phyloP scores from a whole-genome alignment of 345 rosid genomes.

The Populus ilicifolia region DNA sequence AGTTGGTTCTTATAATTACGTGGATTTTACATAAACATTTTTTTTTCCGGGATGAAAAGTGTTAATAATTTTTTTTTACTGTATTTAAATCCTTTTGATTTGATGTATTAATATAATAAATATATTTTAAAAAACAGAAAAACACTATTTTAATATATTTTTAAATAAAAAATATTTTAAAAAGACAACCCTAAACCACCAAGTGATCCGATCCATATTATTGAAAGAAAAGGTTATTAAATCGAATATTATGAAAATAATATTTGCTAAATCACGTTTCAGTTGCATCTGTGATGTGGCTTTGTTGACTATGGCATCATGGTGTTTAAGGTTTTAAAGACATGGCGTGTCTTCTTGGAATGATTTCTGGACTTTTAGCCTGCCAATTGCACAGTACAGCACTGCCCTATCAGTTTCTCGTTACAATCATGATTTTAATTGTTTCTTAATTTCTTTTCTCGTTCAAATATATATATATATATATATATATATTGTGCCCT shows the following conservation, averaged over 20 bases:
- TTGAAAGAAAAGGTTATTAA: neutral
- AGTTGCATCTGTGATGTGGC: neutral
- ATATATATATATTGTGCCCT: neutral
- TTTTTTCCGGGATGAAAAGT: no score
- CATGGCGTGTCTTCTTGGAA: neutral
- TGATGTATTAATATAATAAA: no score
- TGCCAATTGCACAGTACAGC: neutral
- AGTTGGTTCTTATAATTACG: neutral
- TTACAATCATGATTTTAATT: neutral
- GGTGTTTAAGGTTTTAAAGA: neutral
- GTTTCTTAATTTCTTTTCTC: neutral
- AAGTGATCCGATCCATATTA: no score
- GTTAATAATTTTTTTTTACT: no score
- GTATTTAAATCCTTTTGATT: no score
- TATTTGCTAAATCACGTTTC: neutral
- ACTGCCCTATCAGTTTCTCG: neutral
- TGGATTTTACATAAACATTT: no score
- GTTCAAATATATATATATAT: neutral
- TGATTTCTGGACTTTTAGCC: neutral
- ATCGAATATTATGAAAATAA: neutral
- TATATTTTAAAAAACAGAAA: no score
- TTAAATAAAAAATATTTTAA: no score
- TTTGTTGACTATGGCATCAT: neutral
- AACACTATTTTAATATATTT: no score
- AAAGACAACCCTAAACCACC: no score